Conservation (phyloP, 768 basidiomycete species). For the Termitomyces sp. region DNA sequence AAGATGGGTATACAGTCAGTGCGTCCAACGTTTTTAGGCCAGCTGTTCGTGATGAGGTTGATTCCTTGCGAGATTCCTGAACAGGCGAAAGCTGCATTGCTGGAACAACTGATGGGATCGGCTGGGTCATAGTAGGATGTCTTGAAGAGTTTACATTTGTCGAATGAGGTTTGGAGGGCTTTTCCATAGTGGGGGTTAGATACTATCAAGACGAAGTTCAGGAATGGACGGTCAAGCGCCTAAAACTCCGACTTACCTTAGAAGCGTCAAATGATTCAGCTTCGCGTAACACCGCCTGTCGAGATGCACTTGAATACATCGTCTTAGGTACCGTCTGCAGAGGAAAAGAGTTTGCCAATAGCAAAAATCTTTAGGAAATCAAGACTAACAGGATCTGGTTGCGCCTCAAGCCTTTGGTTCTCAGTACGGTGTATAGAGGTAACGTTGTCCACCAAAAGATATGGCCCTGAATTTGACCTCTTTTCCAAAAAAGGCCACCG, state of each 20-base stretch:
- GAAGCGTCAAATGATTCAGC: background rate
- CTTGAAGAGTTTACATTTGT: background rate
- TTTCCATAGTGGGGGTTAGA: background rate
- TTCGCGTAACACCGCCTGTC: conserved; percentile 1
- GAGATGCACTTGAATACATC: conserved; percentile 1
- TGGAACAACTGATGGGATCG: background rate
- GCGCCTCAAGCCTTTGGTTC: background rate
- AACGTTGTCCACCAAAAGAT: conserved; percentile 1
- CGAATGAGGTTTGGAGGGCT: background rate
- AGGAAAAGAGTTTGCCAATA: background rate
- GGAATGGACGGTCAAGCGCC: background rate
- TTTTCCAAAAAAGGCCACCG: conserved; percentile 4
- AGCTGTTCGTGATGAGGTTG: background rate
- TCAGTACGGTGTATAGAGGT: background rate
- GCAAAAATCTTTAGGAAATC: conserved; percentile 1
- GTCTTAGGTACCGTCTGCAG: background rate
- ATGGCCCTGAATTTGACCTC: conserved; percentile 3
- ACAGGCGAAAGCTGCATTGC: background rate
- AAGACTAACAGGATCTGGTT: conserved; percentile 41
- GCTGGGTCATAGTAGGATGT: background rate
- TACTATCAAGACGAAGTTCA: background rate
- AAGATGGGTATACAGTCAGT: background rate
- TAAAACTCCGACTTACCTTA: background rate
- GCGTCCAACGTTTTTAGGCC: background rate
- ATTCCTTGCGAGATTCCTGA: background rate